Evolutionary conservation across 2,329 filamentous ascomycete genomes (phyloP).

Genomic region (Periconia sp.): DNA sequence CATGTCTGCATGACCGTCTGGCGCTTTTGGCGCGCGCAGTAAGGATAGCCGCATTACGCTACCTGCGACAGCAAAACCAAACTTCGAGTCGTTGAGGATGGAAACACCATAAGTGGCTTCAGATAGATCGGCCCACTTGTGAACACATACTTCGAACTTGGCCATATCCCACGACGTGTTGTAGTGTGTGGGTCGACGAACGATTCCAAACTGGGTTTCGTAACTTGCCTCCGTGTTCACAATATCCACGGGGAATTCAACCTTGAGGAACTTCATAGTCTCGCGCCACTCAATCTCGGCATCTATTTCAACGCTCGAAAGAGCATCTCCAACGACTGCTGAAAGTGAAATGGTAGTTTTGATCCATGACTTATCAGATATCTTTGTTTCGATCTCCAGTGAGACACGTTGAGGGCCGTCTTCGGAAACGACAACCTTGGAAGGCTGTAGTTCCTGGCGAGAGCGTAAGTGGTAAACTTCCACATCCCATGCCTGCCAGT

Average conservation of each 20-base stretch:
- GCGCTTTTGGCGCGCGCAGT: conserved; percentile 85
- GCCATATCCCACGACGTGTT: conserved; percentile 98
- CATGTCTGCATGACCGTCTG: conserved; percentile 94
- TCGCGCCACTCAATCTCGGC: conserved; percentile 97
- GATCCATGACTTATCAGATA: conserved; percentile 83
- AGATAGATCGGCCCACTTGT: conserved; percentile 89
- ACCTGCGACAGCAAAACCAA: conserved; percentile 88
- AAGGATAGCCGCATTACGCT: conserved; percentile 88
- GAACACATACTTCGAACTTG: conserved; percentile 95
- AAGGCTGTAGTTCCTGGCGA: conserved; percentile 71
- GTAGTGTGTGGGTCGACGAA: conserved; percentile 91
- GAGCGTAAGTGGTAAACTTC: conserved; percentile 94
- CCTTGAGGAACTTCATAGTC: conserved; percentile 96
- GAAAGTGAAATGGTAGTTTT: conserved; percentile 82
- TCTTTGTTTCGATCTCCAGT: conserved; percentile 79
- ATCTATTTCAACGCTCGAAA: conserved; percentile 73
- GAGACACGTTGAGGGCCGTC: conserved; percentile 74
- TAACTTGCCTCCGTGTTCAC: conserved; percentile 91
- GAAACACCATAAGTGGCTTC: conserved; percentile 89
- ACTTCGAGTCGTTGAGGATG: conserved; percentile 93
- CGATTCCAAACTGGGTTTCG: conserved; percentile 90
- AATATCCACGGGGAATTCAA: conserved; percentile 93
- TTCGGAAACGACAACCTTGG: conserved; percentile 71
- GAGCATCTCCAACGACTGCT: conserved; percentile 65
- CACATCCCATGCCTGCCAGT: conserved; percentile 98